Evolutionary conservation across 2,329 filamentous ascomycete species (phyloP).

Genomic region (Pseudopyrenochaeta lycopersici): DNA sequence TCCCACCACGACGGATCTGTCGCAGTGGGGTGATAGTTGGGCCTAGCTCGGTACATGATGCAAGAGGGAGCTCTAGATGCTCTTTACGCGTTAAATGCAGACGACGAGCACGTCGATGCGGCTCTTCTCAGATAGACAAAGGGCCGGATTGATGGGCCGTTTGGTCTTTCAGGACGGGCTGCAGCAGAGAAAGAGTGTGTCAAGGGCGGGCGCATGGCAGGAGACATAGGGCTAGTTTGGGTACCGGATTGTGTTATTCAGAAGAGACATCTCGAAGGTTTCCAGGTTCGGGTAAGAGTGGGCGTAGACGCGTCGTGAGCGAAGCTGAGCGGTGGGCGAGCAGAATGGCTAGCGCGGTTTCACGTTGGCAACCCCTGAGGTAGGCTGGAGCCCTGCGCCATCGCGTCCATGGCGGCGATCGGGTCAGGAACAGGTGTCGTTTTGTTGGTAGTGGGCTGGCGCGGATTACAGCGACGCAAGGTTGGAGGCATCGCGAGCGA

Average conservation of each 20-base stretch:
- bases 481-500: no score
- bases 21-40: conserved; percentile 19
- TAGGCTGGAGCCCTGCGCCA: conserved; percentile 35
- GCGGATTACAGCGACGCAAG: no score
- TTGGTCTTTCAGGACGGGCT: neutral
- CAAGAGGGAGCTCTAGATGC: conserved; percentile 35
- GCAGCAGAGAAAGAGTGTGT: no score
- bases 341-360: conserved; percentile 35
- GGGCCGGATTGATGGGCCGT: neutral
- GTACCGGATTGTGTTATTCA: no score
- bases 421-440: conserved; percentile 25
- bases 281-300: neutral
- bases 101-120: conserved; percentile 32
- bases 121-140: conserved; percentile 15
- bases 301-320: conserved; percentile 5
- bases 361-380: conserved; percentile 37
- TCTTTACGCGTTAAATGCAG: conserved; percentile 14
- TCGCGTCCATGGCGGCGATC: conserved; percentile 35
- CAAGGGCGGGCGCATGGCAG: no score
- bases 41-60: conserved; percentile 14
- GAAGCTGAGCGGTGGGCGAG: neutral
- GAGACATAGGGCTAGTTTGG: no score
- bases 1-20: conserved; percentile 25
- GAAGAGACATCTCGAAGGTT: neutral
- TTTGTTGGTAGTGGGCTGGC: conserved; percentile 4